These are phyloP conservation scores for Penicillium paneum DNA, from an alignment of 2,329 filamentous ascomycete species.

Conservation along the genomic window DNA sequence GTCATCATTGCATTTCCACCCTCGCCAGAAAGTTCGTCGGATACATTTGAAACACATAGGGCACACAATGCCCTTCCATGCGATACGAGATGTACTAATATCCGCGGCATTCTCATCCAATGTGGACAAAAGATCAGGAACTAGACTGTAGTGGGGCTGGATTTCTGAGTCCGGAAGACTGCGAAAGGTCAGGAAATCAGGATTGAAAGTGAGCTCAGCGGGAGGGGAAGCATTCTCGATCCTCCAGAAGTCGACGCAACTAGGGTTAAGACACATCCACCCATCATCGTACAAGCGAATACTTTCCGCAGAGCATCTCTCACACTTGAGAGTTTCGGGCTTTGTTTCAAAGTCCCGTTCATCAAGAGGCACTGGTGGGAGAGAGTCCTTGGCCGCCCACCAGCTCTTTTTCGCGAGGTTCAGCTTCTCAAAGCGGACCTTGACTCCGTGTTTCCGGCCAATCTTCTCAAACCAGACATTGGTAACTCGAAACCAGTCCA, in stretches of 20 bases:
- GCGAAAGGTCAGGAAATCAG: constrained; percentile 57
- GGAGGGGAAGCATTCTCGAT: constrained; percentile 35
- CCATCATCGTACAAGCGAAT: constrained; percentile 42
- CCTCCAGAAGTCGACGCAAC: constrained; percentile 58
- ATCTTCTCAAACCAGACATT: constrained; percentile 65
- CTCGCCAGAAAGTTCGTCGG: constrained; percentile 58
- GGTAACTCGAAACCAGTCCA: constrained; percentile 67
- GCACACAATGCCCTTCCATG: constrained; percentile 65
- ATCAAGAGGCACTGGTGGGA: constrained; percentile 24
- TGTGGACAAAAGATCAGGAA: constrained; percentile 41
- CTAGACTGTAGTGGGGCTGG: constrained; percentile 37
- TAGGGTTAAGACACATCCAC: constrained; percentile 58
- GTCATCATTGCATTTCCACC: constrained; percentile 55
- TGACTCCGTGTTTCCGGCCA: constrained; percentile 45
- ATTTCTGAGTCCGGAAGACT: constrained; percentile 43
- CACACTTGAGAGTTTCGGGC: constrained; percentile 34
- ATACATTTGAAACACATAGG: constrained; percentile 61
- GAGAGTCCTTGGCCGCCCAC: constrained; percentile 51
- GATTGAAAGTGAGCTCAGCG: constrained; percentile 49
- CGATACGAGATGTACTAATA: constrained; percentile 49
- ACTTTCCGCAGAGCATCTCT: constrained; percentile 39
- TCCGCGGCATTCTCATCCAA: constrained; percentile 36
- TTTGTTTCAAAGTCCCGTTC: constrained; percentile 33
- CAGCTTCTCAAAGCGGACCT: constrained; percentile 65
- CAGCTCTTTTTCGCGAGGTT: constrained; percentile 52